Evolutionary conservation across 2,329 filamentous ascomycete species (phyloP), one percentile per base, ranked within the genome.

Genomic region (Penicillium sp.): DNA sequence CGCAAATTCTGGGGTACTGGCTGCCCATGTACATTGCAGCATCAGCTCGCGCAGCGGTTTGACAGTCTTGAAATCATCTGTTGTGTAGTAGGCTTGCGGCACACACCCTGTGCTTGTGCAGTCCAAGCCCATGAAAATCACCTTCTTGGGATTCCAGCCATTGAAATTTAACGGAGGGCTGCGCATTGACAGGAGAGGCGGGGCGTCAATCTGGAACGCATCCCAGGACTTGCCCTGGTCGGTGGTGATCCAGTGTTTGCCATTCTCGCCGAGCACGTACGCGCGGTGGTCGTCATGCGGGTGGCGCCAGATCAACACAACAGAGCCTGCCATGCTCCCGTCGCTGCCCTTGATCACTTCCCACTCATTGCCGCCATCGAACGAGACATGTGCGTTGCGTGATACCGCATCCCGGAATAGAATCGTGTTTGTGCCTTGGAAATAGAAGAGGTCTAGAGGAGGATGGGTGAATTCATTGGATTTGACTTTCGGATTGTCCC

Each of bases 1-100:
- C 4, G 58, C 69, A 43, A 98, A 96, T 28, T 81, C 67, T 4
- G 79, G 75, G 9, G 86, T 81, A 10, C 81, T 80, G 59, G 87
- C 87, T 36, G 93, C 91, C 88, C 91, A 98, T 63, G 84, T 80
- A 64, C 93, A 98, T 46, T 85, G 83, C 33, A 80, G 74, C 2
- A 86, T 86, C 51, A 82, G 78, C 28, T 78, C 73, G 36, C 84
- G 78, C 43, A 96, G 74, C 4, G 75, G 67, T 51, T 85, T 77
- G 36, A 80, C 67, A 4, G 77, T 78, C 50, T 84, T 75, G 71
- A 98, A 98, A 50, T 87, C 87, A 65, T 97, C 84, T 10, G 77
- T 82, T 2, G 93, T 97, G 63, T 95, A 96, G 53, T 73, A 78
- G 15, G 76, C 70, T 53, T 71, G 67, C 58, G 84, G 79, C 45